Conservation (phyloP, 805 yeast species). For the Schwanniomyces sp. region DNA sequence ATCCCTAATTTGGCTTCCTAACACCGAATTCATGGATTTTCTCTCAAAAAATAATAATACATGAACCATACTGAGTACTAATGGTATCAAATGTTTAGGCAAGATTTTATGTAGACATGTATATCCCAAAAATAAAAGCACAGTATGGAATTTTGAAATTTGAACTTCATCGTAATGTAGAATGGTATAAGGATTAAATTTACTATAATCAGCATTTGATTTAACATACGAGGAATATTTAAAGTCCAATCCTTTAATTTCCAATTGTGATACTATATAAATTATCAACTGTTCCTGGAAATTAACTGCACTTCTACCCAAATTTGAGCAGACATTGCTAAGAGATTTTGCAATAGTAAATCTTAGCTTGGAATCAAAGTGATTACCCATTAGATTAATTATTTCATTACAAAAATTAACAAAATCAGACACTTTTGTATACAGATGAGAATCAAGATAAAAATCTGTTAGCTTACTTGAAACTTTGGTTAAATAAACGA, state of each 20-base stretch:
- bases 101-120: slow-evolving; percentile 25
- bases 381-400: slow-evolving; percentile 27
- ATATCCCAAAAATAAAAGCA: slow-evolving; percentile 55
- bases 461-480: slow-evolving; percentile 35
- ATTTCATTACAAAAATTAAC: slow-evolving; percentile 46
- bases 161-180: slow-evolving; percentile 31
- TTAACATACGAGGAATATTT: slow-evolving; percentile 1
- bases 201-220: background rate
- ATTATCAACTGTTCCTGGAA: slow-evolving; percentile 44
- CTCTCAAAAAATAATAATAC: slow-evolving; percentile 58
- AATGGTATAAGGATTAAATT: slow-evolving; percentile 8
- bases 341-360: slow-evolving; percentile 67
- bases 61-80: slow-evolving; percentile 39
- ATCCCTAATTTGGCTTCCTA: slow-evolving; percentile 76
- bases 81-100: slow-evolving; percentile 20
- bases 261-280: slow-evolving; percentile 32
- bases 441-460: slow-evolving; percentile 21
- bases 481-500: slow-evolving; percentile 32
- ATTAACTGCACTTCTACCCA: slow-evolving; percentile 32
- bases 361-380: slow-evolving; percentile 55
- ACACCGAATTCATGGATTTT: slow-evolving; percentile 45
- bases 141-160: slow-evolving; percentile 55
- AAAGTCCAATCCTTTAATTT: slow-evolving; percentile 12
- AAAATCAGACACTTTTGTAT: slow-evolving; percentile 46
- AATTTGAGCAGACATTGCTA: slow-evolving; percentile 44